Evolutionary conservation across 176 grass and related monocot genomes (phyloP), one percentile per base, ranked within the genome.

Genomic region (Poa pratensis): DNA sequence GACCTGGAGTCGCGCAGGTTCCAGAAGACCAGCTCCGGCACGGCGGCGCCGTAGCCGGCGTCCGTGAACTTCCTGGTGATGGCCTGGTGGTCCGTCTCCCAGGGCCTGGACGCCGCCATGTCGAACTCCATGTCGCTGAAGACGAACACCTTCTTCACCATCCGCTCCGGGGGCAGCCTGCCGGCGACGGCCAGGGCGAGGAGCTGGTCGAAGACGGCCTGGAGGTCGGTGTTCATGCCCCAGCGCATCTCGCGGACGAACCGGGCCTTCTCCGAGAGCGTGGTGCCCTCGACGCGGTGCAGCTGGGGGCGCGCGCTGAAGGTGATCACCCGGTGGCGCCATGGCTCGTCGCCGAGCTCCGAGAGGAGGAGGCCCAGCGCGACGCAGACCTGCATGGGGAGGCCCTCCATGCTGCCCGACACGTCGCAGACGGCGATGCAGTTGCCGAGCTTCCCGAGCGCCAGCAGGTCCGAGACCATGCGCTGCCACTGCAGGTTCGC

Each of bases 21-120:
- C 94, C 90, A 97, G 89, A 94, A 94, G 53, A 97, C 94, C 5
- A 97, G 0, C 84, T 97, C 68, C 20, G 92, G 90, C 54, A 97
- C 84, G 0, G 74, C 80, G 22, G 57, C 73, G 40, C 90, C 94
- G 37, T 94, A 94, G 69, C 90, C 92, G 4, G 76, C 87, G 52
- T 87, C 78, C n/a, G 17, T 22, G 60, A 85, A 97, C 77, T 94
- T 97, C 42, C 90, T 53, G 22, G 18, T 32, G 60, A 92, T 92
- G 34, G 90, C 92, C 94, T 91, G 90, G 73, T 97, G 52, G 73
- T 94, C 92, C 52, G 94, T 97, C 84, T 97, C 94, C 94, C 92
- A 97, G 3, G 77, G 66, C 16, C 45, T 77, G 49, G 26, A 62
- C 5, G 88, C 88, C 26, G 78, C 92, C 73, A 3, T 0, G 75